These are phyloP conservation scores for Rhynchosporium secalis DNA, from an alignment of 2,329 filamentous ascomycete species.

Conservation along the genomic window DNA sequence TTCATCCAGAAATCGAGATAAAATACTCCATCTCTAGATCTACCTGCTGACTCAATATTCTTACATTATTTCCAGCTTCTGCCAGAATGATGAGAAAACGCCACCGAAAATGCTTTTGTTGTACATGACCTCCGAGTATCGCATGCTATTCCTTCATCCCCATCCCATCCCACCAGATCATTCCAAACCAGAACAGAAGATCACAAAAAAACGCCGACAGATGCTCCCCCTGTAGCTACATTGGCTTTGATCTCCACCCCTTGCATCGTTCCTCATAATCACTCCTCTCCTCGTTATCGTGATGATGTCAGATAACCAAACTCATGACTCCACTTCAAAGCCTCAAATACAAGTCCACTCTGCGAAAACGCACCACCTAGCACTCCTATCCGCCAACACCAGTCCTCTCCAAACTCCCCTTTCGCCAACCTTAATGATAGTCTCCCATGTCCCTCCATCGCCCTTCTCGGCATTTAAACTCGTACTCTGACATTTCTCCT, in stretches of 20 bases:
- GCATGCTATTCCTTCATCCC: background rate
- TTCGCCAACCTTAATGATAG: slow-evolving; percentile 87
- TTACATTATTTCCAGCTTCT: slow-evolving; percentile 10
- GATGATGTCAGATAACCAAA: no score
- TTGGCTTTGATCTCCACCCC: background rate
- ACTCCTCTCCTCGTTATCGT: no score
- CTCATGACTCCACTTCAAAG: no score
- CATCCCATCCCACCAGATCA: slow-evolving; percentile 1
- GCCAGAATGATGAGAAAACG: slow-evolving; percentile 11
- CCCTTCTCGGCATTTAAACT: slow-evolving; percentile 55
- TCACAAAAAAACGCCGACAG: background rate
- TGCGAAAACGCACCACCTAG: slow-evolving; percentile 88
- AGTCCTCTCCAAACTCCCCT: slow-evolving; percentile 77
- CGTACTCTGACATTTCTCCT: slow-evolving; percentile 51
- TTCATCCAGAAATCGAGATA: no score
- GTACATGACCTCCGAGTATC: slow-evolving; percentile 3
- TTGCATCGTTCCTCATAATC: background rate
- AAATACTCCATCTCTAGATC: no score
- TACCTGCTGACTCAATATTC: background rate
- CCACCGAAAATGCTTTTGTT: slow-evolving; percentile 20
- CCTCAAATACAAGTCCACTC: slow-evolving; percentile 61
- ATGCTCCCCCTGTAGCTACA: background rate
- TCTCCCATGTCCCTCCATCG: slow-evolving; percentile 81
- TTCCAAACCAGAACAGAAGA: no score
- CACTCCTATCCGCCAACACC: slow-evolving; percentile 79